A percentile compares a stretch with the other conserved stretches of the same genome.
Conservation (phyloP, 805 yeast species). For the Metschnikowia santaceciliae region DNA sequence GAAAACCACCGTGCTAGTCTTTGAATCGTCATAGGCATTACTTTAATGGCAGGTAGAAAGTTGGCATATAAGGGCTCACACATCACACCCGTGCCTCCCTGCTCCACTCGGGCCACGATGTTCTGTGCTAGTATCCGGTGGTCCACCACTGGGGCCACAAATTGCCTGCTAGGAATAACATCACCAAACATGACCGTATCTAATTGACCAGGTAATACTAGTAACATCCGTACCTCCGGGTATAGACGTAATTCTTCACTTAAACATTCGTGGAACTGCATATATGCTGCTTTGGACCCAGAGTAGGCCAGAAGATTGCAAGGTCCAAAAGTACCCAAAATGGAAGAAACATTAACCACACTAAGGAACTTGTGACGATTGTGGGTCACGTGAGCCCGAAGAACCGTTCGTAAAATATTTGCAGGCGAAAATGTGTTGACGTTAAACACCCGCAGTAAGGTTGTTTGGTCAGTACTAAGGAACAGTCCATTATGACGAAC, state of each 20-base stretch:
- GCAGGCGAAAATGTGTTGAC: conserved; percentile 33
- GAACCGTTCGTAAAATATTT: conserved; percentile 21
- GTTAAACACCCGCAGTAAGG: conserved; percentile 24
- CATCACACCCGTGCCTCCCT: conserved; percentile 41
- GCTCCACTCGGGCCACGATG: conserved; percentile 28
- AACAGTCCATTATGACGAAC: conserved; percentile 34
- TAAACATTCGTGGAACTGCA: conserved; percentile 44
- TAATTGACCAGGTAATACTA: conserved; percentile 51
- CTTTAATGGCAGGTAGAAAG: conserved; percentile 39
- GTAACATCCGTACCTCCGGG: conserved; percentile 28
- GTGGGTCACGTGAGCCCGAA: conserved; percentile 19
- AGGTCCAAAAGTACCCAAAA: conserved; percentile 49
- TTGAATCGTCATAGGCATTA: conserved; percentile 40
- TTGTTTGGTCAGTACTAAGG: conserved; percentile 18
- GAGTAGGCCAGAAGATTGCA: conserved; percentile 44
- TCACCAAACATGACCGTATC: conserved; percentile 47
- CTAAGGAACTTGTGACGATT: conserved; percentile 20
- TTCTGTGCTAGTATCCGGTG: conserved; percentile 32
- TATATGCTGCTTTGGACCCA: conserved; percentile 45
- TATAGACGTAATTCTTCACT: conserved; percentile 31
- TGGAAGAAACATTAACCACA: conserved; percentile 44
- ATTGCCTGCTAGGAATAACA: conserved; percentile 35
- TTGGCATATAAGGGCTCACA: conserved; percentile 47
- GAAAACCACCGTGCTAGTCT: conserved; percentile 32
- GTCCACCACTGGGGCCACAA: conserved; percentile 48